Base-by-base conservation (phyloP, 2,329 filamentous ascomycete genomes). In the Colletotrichum shisoi region DNA sequence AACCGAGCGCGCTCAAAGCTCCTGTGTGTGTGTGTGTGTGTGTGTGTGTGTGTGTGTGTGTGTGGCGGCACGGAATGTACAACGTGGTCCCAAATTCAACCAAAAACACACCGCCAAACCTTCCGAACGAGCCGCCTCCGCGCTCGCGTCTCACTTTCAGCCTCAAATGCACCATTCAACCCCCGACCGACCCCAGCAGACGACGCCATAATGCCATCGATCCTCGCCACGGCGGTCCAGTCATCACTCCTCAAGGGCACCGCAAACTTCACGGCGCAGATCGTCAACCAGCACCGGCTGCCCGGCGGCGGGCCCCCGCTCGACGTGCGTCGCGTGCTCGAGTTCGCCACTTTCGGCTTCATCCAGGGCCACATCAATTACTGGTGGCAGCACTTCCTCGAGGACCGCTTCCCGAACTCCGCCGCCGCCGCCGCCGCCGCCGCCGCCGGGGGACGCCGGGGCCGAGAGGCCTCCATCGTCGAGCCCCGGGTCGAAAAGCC, bases 341-440 rank as follows among this genome's bases (percentile, higher is more conserved):
- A 78, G 71, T 78, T 78, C 59, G 77, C 76, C 31, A 54, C 76
- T 45, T 78, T 77, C 60, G 77, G 77, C 21, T 72, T 75, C 54
- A 46, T 78, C 62, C 74, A 76, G 19, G 77, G 76, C 1, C 75
- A 77, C 69, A 71, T 78, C 70, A 74, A 75, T 68, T 78, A 78
- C 72, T 67, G 75, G 57, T 73, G 77, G 57, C 76, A 78, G 60
- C 76, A 74, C 49, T 60, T 76, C 37, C 75, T 78, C 45, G 76
- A 78, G 69, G 76, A 76, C 59, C 72, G 70, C 56, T 78, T 78
- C 70, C 65, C 76, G 74, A 9, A 77, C 74, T 24, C 71, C 68
- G 51, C 46, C 42, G 24, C 31, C 31, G 8, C 8, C 31, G 8
- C n/a, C n/a, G n/a, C 21, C 9, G 31, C 7, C 31, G 8, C 8